A percentile compares a stretch with the other conserved stretches of the same genome.
Evolutionary conservation across 2,329 filamentous ascomycete species (phyloP).

Genomic region (Nothomitra cinnamomea): DNA sequence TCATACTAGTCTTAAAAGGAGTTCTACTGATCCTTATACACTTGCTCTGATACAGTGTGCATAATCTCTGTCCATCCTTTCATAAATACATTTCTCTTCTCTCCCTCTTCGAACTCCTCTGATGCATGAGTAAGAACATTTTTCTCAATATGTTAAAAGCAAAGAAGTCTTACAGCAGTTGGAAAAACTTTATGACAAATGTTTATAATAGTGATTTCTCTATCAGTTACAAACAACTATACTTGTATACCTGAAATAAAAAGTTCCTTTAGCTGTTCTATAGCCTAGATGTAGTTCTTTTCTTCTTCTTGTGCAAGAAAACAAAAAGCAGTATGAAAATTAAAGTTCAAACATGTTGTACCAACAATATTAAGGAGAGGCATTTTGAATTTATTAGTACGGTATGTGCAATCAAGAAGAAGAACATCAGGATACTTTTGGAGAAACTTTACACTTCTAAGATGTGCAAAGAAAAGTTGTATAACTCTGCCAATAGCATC

Average conservation of each 20-base stretch:
- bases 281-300: background rate
- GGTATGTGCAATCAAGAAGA: background rate
- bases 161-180: too few species aligned
- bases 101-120: background rate
- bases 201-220: background rate
- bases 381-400: conserved; percentile 1
- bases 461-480: background rate
- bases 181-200: too few species aligned
- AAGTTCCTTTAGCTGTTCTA: background rate
- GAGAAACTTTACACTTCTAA: background rate
- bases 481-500: too few species aligned
- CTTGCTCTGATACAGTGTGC: background rate
- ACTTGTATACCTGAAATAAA: background rate
- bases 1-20: background rate
- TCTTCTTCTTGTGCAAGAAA: background rate
- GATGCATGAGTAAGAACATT: background rate
- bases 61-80: background rate
- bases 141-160: background rate
- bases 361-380: background rate
- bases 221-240: background rate
- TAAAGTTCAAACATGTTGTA: background rate
- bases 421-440: background rate
- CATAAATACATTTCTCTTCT: background rate
- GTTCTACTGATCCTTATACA: background rate
- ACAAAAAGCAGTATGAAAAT: too few species aligned